Evolutionary conservation across 164 flowering plant genomes (phyloP).

Genomic region (Piper betle): DNA sequence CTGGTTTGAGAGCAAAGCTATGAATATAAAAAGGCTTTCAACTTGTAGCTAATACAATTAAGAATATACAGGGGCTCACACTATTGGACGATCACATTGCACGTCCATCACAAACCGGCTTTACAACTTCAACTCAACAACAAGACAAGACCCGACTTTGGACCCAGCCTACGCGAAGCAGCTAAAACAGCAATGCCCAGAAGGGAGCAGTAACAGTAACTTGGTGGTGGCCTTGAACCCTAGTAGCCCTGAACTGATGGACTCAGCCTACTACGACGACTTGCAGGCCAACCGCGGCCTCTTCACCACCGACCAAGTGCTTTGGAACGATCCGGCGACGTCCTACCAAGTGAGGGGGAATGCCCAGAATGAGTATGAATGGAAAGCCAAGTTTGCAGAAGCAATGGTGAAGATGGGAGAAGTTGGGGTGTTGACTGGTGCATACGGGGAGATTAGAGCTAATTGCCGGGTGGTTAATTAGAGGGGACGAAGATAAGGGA

Average conservation of each 20-base stretch:
- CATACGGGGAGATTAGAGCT: slow-evolving; percentile 5
- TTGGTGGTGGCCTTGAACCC: slow-evolving; percentile 34
- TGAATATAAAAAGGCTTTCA: not conserved
- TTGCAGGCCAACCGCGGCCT: slow-evolving; percentile 26
- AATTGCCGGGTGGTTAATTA: slow-evolving; percentile 4
- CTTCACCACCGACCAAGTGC: slow-evolving; percentile 41
- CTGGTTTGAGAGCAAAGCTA: not conserved
- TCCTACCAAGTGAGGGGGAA: not conserved
- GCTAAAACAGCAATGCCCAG: slow-evolving; percentile 32
- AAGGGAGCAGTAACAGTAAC: slow-evolving; percentile 14
- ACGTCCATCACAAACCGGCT: slow-evolving; percentile 26
- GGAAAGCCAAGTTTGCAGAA: slow-evolving; percentile 2
- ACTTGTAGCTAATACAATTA: not conserved
- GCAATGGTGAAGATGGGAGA: slow-evolving; percentile 10
- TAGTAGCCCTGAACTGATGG: slow-evolving; percentile 18
- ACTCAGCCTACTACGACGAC: slow-evolving; percentile 25
- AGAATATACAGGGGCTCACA: slow-evolving; percentile 46
- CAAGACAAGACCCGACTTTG: slow-evolving; percentile 28
- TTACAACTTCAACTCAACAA: slow-evolving; percentile 29
- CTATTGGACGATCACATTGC: slow-evolving; percentile 48
- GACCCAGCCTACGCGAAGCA: slow-evolving; percentile 24
- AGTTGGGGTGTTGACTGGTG: slow-evolving; percentile 2
- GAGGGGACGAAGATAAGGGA: not conserved
- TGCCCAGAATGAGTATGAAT: not conserved
- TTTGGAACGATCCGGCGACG: not conserved